phyloP scores from a whole-genome alignment of 2,329 filamentous ascomycete genomes.

The Aspergillus brasiliensis region DNA sequence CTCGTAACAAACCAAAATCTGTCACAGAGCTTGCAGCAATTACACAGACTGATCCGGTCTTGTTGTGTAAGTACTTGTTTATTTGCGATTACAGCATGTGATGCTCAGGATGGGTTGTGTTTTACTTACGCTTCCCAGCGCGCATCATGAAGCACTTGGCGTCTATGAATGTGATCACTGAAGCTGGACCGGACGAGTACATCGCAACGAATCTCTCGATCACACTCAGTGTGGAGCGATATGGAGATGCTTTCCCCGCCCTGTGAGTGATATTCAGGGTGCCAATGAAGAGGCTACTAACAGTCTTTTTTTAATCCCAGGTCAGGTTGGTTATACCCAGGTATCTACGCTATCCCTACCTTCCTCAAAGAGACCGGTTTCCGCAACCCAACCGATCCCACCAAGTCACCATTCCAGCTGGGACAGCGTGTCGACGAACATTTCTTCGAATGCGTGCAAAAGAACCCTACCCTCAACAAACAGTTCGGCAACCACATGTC shows the following conservation, averaged over 20 bases:
- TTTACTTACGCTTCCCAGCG: not conserved
- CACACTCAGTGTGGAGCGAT: constrained; percentile 14
- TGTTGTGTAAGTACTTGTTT: constrained; percentile 13
- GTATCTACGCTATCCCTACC: not conserved
- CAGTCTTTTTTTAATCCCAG: not conserved
- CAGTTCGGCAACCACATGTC: constrained; percentile 29
- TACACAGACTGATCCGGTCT: constrained; percentile 12
- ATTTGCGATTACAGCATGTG: too few species aligned
- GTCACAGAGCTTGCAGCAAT: constrained; percentile 18
- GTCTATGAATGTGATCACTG: constrained; percentile 19
- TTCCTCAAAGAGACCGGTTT: constrained; percentile 28
- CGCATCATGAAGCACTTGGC: constrained; percentile 23
- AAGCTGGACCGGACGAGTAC: constrained; percentile 20
- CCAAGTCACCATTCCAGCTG: constrained; percentile 27
- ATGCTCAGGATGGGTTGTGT: too few species aligned
- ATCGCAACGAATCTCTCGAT: constrained; percentile 16
- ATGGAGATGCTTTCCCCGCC: constrained; percentile 19
- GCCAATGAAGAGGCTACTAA: not conserved
- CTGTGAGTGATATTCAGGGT: constrained; percentile 13
- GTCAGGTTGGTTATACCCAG: constrained; percentile 4
- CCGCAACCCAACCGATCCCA: constrained; percentile 25
- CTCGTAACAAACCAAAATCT: constrained; percentile 13
- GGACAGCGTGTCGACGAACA: constrained; percentile 25
- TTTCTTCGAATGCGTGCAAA: constrained; percentile 27
- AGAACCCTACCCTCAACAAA: constrained; percentile 17